These are phyloP conservation scores for Plasmodium cynomolgi DNA, from an alignment of 169 alveolate species.

Conservation along the genomic window DNA sequence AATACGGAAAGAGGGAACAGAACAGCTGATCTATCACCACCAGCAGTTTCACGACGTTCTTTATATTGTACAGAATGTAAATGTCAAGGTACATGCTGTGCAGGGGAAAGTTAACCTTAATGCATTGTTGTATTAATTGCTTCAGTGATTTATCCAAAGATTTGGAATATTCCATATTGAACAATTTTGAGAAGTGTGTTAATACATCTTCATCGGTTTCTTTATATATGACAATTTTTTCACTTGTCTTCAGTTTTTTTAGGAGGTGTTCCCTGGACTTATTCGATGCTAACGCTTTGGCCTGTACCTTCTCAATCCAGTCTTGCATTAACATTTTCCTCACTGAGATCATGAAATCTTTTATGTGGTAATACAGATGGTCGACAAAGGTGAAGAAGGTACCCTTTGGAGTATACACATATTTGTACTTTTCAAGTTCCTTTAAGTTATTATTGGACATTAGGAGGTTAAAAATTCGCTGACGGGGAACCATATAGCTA, in stretches of 20 bases:
- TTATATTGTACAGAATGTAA: slow-evolving; percentile 37
- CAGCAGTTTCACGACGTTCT: slow-evolving; percentile 28
- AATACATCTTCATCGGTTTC: slow-evolving; percentile 49
- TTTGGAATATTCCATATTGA: slow-evolving; percentile 12
- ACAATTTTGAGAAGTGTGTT: slow-evolving; percentile 6
- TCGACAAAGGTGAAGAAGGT: slow-evolving; percentile 1
- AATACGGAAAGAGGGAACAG: slow-evolving; percentile 31
- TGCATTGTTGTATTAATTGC: slow-evolving; percentile 18
- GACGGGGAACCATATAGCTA: background rate
- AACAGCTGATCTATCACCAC: slow-evolving; percentile 48
- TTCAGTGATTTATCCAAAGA: slow-evolving; percentile 7
- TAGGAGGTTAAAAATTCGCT: slow-evolving; percentile 33
- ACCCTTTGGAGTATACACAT: background rate
- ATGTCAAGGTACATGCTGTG: slow-evolving; percentile 69
- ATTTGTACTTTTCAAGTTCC: slow-evolving; percentile 22
- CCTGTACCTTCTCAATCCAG: background rate
- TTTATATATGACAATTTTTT: slow-evolving; percentile 34
- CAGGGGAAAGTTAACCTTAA: slow-evolving; percentile 12
- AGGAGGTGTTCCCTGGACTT: background rate
- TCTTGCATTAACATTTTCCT: slow-evolving; percentile 16
- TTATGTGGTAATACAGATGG: slow-evolving; percentile 18
- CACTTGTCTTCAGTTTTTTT: background rate
- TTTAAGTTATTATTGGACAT: slow-evolving; percentile 34
- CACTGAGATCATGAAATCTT: slow-evolving; percentile 13
- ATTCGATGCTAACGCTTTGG: background rate